Evolutionary conservation across 441 rosid genomes (phyloP), one percentile per base, ranked within the genome.

Genomic region (Rhodomyrtus psidioides): DNA sequence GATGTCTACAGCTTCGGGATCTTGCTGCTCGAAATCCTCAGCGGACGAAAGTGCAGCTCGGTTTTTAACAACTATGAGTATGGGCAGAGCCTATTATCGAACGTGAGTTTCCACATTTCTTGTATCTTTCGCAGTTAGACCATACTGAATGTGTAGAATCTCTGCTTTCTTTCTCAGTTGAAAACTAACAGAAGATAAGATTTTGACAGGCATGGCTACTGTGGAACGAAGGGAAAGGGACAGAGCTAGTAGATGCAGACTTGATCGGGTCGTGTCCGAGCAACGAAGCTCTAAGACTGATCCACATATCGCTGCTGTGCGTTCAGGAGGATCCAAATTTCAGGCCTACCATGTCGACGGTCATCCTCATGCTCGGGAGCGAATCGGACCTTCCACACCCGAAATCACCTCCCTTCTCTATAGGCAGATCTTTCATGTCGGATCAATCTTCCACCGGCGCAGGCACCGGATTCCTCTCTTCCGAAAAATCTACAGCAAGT

Each of bases 1-100:
- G 93, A 92, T 83, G 93, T 92, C 54, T 92, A 90, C 85, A 91
- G 93, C 86, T 92, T 87, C 21, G 93, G 94, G 82, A 55, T 93
- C 44, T 70, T 92, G 28, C 58, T 91, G 88, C 85, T 92, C 5
- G 93, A 93, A 81, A 90, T 93, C 87, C 82, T 93, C 42, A 88
- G 89, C 30, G 92, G 94, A 7, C 89, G 89, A 85, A 93, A 83
- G 92, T 92, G 89, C 88, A 88, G 84, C 81, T 51, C 83, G 89
- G 89, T 15, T 85, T 90, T 53, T 88, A 89, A 87, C 82, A 55
- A 57, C 86, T 54, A 9, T 62, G 88, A 87, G 4, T n/a, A 60
- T 23, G 89, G 85, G 51, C 90, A 90, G 62, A 89, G 89, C 88
- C 93, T 92, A 75, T 85, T 89, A 34, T 46, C 86, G 86, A 87